These are phyloP conservation scores for Dactylella cylindrospora DNA, from an alignment of 2,329 filamentous ascomycete genomes.

Conservation along the genomic window DNA sequence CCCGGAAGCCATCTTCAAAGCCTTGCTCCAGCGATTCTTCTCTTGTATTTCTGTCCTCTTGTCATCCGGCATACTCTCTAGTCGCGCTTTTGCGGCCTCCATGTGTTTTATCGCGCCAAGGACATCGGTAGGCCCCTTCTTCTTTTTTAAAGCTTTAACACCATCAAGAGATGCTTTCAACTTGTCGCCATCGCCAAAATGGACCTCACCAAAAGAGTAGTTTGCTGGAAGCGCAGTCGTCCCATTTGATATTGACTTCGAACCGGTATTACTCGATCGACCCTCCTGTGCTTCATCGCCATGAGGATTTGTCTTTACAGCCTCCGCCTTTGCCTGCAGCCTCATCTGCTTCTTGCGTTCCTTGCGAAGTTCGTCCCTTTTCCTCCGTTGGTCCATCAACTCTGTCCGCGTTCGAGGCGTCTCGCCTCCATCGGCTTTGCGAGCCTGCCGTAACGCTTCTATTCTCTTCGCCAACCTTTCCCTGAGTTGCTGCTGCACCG, in stretches of 20 bases:
- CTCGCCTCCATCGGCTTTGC: slow-evolving; percentile 82
- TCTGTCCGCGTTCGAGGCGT: slow-evolving; percentile 85
- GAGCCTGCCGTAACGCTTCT: slow-evolving; percentile 76
- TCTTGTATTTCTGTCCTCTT: slow-evolving; percentile 86
- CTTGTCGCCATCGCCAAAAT: slow-evolving; percentile 81
- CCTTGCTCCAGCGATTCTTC: slow-evolving; percentile 92
- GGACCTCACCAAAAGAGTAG: slow-evolving; percentile 88
- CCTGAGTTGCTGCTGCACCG: slow-evolving; percentile 63
- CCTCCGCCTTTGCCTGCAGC: slow-evolving; percentile 63
- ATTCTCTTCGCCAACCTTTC: slow-evolving; percentile 79
- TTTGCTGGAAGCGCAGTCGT: slow-evolving; percentile 61
- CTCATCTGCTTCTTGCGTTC: slow-evolving; percentile 85
- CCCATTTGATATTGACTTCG: slow-evolving; percentile 63
- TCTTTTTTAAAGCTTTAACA: slow-evolving; percentile 68
- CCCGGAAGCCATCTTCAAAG: slow-evolving; percentile 82
- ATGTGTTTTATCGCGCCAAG: slow-evolving; percentile 82
- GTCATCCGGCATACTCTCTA: slow-evolving; percentile 71
- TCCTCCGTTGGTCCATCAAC: slow-evolving; percentile 82
- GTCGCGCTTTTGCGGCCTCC: slow-evolving; percentile 79
- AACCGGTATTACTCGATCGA: slow-evolving; percentile 52
- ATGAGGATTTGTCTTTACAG: slow-evolving; percentile 53
- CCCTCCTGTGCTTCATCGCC: slow-evolving; percentile 61
- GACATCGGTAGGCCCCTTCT: slow-evolving; percentile 79
- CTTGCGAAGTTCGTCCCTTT: slow-evolving; percentile 83
- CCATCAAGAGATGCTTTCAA: slow-evolving; percentile 69